Percentiles rank a stretch among this genome's conserved stretches.
phyloP scores from a whole-genome alignment of 495 filamentous ascomycete species.

The Geoglossum glabrum region DNA sequence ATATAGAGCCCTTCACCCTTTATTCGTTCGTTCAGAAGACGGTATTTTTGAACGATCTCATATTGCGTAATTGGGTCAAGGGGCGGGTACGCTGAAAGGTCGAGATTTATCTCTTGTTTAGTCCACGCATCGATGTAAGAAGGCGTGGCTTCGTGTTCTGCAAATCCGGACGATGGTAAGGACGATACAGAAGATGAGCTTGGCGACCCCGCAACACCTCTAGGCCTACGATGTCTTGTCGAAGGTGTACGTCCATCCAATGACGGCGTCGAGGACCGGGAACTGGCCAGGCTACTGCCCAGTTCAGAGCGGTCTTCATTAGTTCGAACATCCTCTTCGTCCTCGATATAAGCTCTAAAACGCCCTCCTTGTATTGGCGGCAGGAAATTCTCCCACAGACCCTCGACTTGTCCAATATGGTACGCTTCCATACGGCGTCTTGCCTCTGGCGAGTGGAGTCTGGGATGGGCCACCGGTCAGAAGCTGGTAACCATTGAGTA shows the following conservation, averaged over 20 bases:
- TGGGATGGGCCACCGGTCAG: slow-evolving; percentile 16
- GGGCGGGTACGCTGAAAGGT: slow-evolving; percentile 64
- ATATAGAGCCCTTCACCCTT: slow-evolving; percentile 56
- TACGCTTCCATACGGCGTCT: slow-evolving; percentile 57
- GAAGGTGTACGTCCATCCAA: slow-evolving; percentile 9
- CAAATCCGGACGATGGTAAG: slow-evolving; percentile 23
- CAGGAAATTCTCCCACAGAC: slow-evolving; percentile 69
- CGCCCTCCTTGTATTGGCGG: slow-evolving; percentile 85
- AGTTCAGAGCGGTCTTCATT: slow-evolving; percentile 22
- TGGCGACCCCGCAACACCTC: background rate
- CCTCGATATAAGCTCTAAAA: slow-evolving; percentile 40
- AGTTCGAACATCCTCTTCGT: slow-evolving; percentile 14
- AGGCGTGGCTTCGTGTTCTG: slow-evolving; percentile 27
- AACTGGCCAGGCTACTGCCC: slow-evolving; percentile 19
- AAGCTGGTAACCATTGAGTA: background rate
- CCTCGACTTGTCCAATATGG: slow-evolving; percentile 67
- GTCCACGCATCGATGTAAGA: slow-evolving; percentile 59
- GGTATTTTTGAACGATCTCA: slow-evolving; percentile 62
- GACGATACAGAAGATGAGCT: slow-evolving; percentile 19
- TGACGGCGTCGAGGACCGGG: slow-evolving; percentile 16
- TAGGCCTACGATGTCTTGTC: slow-evolving; percentile 1
- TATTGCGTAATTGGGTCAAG: slow-evolving; percentile 58
- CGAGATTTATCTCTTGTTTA: slow-evolving; percentile 50
- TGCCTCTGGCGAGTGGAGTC: slow-evolving; percentile 68
- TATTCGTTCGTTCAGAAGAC: slow-evolving; percentile 48